These are phyloP conservation scores for Cercospora zeina DNA, from an alignment of 2,329 filamentous ascomycete species.

Conservation along the genomic window DNA sequence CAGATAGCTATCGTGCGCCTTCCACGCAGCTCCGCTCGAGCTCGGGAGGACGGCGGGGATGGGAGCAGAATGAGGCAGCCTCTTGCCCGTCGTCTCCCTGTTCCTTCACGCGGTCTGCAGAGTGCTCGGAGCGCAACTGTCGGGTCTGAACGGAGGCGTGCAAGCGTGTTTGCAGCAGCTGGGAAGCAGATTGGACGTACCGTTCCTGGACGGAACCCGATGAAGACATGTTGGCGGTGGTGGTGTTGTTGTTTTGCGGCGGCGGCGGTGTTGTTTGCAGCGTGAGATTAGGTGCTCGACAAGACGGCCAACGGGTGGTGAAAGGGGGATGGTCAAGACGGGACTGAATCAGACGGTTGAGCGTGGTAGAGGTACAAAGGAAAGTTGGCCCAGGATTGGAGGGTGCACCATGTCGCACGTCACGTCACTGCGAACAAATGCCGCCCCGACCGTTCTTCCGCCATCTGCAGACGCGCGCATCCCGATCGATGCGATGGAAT, in stretches of 20 bases:
- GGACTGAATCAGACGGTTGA: slow-evolving; percentile 4
- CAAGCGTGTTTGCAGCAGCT: slow-evolving; percentile 1
- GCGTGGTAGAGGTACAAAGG: slow-evolving; percentile 6
- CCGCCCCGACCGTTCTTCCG: not conserved
- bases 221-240: slow-evolving; percentile 15
- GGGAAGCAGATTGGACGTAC: slow-evolving; percentile 21
- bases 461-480: not conserved
- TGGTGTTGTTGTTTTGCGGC: slow-evolving; percentile 5
- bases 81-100: not conserved
- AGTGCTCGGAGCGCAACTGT: not conserved
- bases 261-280: slow-evolving; percentile 9
- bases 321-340: not conserved
- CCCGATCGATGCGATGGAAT: slow-evolving; percentile 2
- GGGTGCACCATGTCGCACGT: not conserved
- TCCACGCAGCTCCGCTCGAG: slow-evolving; percentile 1
- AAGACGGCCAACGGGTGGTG: not conserved
- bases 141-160: slow-evolving; percentile 1
- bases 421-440: slow-evolving; percentile 3
- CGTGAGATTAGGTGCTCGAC: slow-evolving; percentile 3
- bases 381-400: slow-evolving; percentile 9
- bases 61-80: not conserved
- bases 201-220: slow-evolving; percentile 34
- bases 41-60: not conserved
- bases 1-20: slow-evolving; percentile 13
- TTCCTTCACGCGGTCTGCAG: not conserved